Base-by-base conservation (phyloP, 768 basidiomycete species). In the Pisolithus sp. region DNA sequence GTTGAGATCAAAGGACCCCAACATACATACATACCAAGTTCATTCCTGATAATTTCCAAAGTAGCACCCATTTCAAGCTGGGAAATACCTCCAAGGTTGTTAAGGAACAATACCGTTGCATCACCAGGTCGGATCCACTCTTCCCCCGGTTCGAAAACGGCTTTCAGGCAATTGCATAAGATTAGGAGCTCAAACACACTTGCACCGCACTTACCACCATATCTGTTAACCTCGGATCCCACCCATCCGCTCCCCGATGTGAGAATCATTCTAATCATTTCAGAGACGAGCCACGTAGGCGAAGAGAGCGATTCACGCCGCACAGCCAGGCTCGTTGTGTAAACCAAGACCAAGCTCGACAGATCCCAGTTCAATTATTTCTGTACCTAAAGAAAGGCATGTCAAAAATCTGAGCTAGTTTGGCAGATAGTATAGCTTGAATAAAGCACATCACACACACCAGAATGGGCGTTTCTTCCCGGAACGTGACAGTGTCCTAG, bases 401-500 rank as follows among this genome's bases (percentile, higher is more conserved):
- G 21, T 26, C 20, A 43, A 23, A 46, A 15, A 20, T 30, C 30
- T 8, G 9, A 30, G 26, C 10, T 20, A 23, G 7, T 13, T 4
- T 15, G 34, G 12, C 5, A 26, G 12, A 34, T 34, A 15, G 5
- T 15, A 15, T 13, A 15, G 13, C 34, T 34, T 41, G 13, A 1
- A 43, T 5, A 38, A 4, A 34, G 26, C 31, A 10, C 18, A 39
- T 7, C 6, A 13, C 15, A 21, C 55, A 18, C 38, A 60, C 55
- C 46, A 3, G 59, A 52, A 42, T 57, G 59, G 28, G 48, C 46
- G 9, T 52, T 49, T 17, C 74, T 58, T 18, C 78, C 78, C n/a
- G 79, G 81, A 30, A 82, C 74, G 55, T 81, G 79, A 51, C 79
- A 80, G 55, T 82, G 81, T 28, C 74, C 80, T 26, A 82, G 62